Base-by-base conservation (phyloP, 1,139 yeast species). In the Komagataea norvegica region DNA sequence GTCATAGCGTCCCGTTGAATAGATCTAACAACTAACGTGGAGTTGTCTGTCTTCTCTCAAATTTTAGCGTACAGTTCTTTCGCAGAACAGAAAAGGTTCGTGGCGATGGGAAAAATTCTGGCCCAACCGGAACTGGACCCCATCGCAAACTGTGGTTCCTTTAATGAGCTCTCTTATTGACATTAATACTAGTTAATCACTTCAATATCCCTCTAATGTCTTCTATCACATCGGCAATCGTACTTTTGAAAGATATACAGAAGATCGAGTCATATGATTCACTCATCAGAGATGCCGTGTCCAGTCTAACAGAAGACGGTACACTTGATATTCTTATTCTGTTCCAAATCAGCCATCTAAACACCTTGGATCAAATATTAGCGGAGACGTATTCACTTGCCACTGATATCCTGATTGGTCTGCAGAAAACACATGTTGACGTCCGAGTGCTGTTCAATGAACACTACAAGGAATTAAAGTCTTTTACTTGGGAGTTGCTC, bases 391-490 rank as follows among this genome's bases (percentile, higher is more conserved):
- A 52, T 29, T 41, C 45, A 3, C 27, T 49, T 3, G 35, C 47
- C 9, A 44, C 52, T 2, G 49, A 45, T 2, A 33, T 41, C 2
- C 18, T 46, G 3, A 33, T 14, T 6, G 39, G 6, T 5, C 25
- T 21, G 22, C 37, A 11, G 18, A 43, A 34, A n/a, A 19, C 47
- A 6, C 43, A 37, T 6, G 36, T 49, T 2, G 34, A 43, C 7
- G 45, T 43, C 9, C 15, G 27, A 1, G 55, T 51, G 3, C 43
- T 52, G 14, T 51, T 46, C 40, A 50, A 49, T 29, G 46, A 42
- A 2, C 54, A 52, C 22, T 50, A 48, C 39, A 36, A 33, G 21
- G 47, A 46, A 19, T 21, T 48, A 11, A 9, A 33, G 4, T 25
- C 30, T 7, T 46, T 47, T 6, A 14, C 21, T 1, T 52, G 56